Base-by-base conservation (phyloP, 2,329 filamentous ascomycete genomes). In the Fusarium pseudonygamai region DNA sequence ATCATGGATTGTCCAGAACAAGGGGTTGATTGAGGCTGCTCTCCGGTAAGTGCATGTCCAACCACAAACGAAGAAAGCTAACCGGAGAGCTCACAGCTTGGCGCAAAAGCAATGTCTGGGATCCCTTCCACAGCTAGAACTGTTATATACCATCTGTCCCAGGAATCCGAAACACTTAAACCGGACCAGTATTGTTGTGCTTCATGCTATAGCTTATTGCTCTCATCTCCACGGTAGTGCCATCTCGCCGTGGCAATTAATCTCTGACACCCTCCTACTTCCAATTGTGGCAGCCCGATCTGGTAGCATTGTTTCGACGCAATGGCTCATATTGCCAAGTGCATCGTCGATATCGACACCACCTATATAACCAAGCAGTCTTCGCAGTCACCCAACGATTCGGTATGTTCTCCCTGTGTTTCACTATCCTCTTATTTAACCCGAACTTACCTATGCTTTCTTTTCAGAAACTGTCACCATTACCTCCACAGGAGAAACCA, bases 261-360 rank as follows among this genome's bases (percentile, higher is more conserved):
- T 71, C 69, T 78, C 74, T 75, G 50, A 78, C 74, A 75, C 76
- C 71, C 57, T 67, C 59, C 69, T 73, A 64, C 66, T 72, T 71
- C 75, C 68, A 56, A 59, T 74, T 74, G 65, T 69, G 71, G 74
- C 70, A 45, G 60, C 40, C 62, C 63, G 59, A 72, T 59, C 60
- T 64, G 53, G 71, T 71, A 72, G 60, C 53, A 67, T 73, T 67
- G 69, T 75, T 72, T 75, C 68, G 70, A 77, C 75, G 72, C 80
- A 81, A 91, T 91, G 89, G 88, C 88, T 82, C 89, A 91, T 80
- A 91, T 91, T 81, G 87, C 87, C 79, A 87, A 83, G 76, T 90
- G 89, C 79, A 85, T 91, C 82, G 82, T 87, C 74, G 84, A 86
- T 76, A 78, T 80, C 66, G 86, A 87, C 76, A 78, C 81, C 68